Evolutionary conservation across 1,284 basidiomycete genomes (phyloP).

Genomic region (Marasmius tenuissimus): DNA sequence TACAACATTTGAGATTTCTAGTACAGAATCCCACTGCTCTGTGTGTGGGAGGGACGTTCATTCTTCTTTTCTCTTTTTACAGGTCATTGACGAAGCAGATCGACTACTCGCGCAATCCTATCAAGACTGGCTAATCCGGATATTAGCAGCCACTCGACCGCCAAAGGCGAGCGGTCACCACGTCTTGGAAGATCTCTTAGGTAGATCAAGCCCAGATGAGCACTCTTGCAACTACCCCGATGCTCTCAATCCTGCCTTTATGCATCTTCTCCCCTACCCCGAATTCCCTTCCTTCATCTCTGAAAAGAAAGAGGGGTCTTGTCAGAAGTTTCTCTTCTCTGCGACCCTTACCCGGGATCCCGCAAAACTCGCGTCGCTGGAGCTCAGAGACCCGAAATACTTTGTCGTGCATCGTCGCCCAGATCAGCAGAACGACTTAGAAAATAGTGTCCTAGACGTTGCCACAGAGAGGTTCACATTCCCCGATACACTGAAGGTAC

Average conservation of each 20-base stretch:
- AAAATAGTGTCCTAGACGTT: conserved; percentile 44
- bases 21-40: conserved; percentile 40
- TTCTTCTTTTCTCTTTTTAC: not conserved
- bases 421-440: conserved; percentile 34
- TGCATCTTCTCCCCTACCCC: conserved; percentile 44
- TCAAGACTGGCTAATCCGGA: conserved; percentile 90
- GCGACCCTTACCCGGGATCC: conserved; percentile 96
- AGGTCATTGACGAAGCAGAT: conserved; percentile 99
- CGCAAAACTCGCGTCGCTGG: conserved; percentile 83
- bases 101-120: conserved; percentile 93
- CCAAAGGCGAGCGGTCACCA: conserved; percentile 20
- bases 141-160: conserved; percentile 71
- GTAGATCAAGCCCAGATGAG: not conserved
- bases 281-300: conserved; percentile 47
- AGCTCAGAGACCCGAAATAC: conserved; percentile 83
- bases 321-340: conserved; percentile 96
- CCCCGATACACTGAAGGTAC: conserved; percentile 73
- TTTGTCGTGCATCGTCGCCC: conserved; percentile 72
- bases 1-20: conserved; percentile 93
- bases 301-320: conserved; percentile 62
- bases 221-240: conserved; percentile 34
- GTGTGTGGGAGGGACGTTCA: conserved; percentile 4
- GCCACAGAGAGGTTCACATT: conserved; percentile 81
- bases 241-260: conserved; percentile 59
- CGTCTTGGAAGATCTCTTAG: not conserved